Base-by-base conservation (phyloP, 73 alveolate genomes). In the Stentor coeruleus region DNA sequence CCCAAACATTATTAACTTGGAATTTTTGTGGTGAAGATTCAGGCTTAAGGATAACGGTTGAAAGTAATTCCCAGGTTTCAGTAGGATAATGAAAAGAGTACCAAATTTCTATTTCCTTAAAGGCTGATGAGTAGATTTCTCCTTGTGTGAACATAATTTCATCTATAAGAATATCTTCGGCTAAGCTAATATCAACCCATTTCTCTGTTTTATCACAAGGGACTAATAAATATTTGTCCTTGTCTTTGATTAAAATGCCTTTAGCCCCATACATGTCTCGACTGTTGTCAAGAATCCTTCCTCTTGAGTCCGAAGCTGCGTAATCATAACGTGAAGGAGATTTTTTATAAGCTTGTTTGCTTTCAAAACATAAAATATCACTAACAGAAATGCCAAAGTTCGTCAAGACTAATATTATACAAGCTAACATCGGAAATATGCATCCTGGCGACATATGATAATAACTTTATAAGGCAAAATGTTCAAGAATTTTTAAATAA, bases 241-340 rank as follows among this genome's bases (percentile, higher is more conserved):
- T 66, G 33, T 66, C 79, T 20, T 40, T 31, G 15, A 20, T 20
- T 2, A 66, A 66, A 66, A 66, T 66, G n/a, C 39, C 39, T 33
- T 31, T 31, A 1, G 79, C n/a, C 14, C 79, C 79, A 20, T 20
- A 20, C 36, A 66, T 66, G 40, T 11, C 37, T 26, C 26, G 14
- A 66, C 42, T 26, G 33, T 66, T 37, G 15, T 33, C 79, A 11
- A 66, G 15, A 31, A 66, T 66, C 14, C 14, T 20, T 20, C 79
- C 79, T 31, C 79, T 40, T 28, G 79, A 33, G 37, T 66, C 79
- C n/a, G 37, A 20, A 20, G 79, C 79, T 20, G 79, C 79, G 39
- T 66, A 66, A 31, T 66, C 79, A 66, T 66, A 66, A 26, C 79
- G 79, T 28, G 37, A 20, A 20, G 42, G 37, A 26, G 14, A 14